Evolutionary conservation across 75 land plant species (phyloP), one percentile per base, ranked within the genome.

Genomic region (Picea sitchensis): DNA sequence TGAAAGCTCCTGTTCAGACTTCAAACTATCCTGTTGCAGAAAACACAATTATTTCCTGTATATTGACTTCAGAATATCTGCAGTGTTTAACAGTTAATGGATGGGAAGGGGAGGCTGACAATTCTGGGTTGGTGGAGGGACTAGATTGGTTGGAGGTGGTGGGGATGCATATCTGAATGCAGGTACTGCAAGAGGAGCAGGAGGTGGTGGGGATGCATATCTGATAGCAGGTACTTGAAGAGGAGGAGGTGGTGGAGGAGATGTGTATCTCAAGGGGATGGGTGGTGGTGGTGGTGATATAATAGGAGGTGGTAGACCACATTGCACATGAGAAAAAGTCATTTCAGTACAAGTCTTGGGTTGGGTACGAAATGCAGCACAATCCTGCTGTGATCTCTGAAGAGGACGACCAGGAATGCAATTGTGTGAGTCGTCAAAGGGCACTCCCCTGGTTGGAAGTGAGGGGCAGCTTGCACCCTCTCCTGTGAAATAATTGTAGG

Each of bases 401-500:
- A 81, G 65, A 56, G 79, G 79, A 63, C 79, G 65, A 21, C 91
- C 92, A 0, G 98, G 92, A 72, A 96, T 88, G 73, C 99, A 96
- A 76, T 96, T 93, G 23, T 73, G 79, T 1, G 85, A 67, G 80
- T 89, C 86, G 77, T 95, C 95, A 62, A 92, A 90, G 38, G 84
- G 81, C 68, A 78, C 85, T n/a, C 85, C 84, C 9, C 88, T 81
- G 44, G 51, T 75, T 13, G 76, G 65, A 61, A 87, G 51, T 21
- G 75, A 72, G n/a, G 67, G 20, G 73, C 99, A 96, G 0, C 84
- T 81, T 36, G 75, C 78, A 54, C 85, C 78, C 41, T 89, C 86
- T 79, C 87, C 91, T 31, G 93, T 87, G 78, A 96, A 91, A 88
- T 88, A 95, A 77, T 96, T 96, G 81, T 82, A 82, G 12, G 98